phyloP scores from a whole-genome alignment of 495 filamentous ascomycete species.

The Friedmanniomyces simplex region DNA sequence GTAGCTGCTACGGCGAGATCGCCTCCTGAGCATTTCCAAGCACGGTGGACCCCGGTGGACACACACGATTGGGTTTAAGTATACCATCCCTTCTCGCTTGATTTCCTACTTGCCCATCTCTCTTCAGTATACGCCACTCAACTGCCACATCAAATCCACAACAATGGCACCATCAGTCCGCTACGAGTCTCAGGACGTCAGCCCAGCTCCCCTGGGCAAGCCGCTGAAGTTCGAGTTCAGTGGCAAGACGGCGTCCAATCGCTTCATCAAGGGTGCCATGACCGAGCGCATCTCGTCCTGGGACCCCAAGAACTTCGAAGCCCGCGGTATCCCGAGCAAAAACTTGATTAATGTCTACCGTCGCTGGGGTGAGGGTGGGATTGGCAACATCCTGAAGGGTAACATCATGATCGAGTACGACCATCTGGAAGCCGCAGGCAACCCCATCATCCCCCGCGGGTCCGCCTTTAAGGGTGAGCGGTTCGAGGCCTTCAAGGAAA shows the following conservation, averaged over 20 bases:
- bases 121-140: not conserved
- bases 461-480: conserved; percentile 41
- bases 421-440: conserved; percentile 48
- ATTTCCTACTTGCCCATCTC: not conserved
- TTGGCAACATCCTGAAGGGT: conserved; percentile 50
- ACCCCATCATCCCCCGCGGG: conserved; percentile 44
- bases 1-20: too few species aligned
- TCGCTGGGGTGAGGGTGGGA: conserved; percentile 48
- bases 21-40: too few species aligned
- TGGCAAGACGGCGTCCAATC: conserved; percentile 44
- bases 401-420: conserved; percentile 53
- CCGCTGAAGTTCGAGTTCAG: conserved; percentile 50
- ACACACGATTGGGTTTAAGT: not conserved
- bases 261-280: conserved; percentile 56
- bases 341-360: conserved; percentile 49
- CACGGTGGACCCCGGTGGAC: too few species aligned
- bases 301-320: conserved; percentile 37
- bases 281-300: conserved; percentile 51
- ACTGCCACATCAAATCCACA: not conserved
- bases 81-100: not conserved
- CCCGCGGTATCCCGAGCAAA: conserved; percentile 47
- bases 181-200: conserved; percentile 30
- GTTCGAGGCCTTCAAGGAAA: conserved; percentile 47
- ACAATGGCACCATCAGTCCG: conserved; percentile 26
- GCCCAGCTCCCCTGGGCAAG: conserved; percentile 41